Percentiles rank a stretch among this genome's conserved stretches.
Evolutionary conservation across 805 yeast genomes (phyloP).

Genomic region (Barnettozyma botsteinii): DNA sequence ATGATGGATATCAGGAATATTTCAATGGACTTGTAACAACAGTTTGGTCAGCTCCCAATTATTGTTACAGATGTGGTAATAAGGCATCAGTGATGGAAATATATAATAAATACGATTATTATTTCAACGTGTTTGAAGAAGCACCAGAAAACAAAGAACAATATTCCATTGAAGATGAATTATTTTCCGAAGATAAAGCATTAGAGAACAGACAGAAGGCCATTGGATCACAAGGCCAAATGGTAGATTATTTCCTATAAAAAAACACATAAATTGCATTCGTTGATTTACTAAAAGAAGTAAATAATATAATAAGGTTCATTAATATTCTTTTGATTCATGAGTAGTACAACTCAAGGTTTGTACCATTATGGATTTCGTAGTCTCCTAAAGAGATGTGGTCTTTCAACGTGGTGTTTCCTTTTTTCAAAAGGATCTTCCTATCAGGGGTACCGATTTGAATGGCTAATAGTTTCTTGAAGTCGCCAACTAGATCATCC

Average conservation of each 20-base stretch:
- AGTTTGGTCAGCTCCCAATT: constrained; percentile 98
- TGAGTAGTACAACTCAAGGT: constrained; percentile 75
- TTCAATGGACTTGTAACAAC: constrained; percentile 90
- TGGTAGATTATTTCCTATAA: constrained; percentile 48
- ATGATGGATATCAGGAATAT: constrained; percentile 90
- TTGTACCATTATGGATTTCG: constrained; percentile 86
- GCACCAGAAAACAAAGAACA: constrained; percentile 83
- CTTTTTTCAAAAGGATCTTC: constrained; percentile 68
- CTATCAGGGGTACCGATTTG: constrained; percentile 76
- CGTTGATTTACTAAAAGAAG: not conserved
- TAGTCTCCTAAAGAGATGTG: constrained; percentile 92
- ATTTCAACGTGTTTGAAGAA: constrained; percentile 92
- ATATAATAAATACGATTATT: constrained; percentile 56
- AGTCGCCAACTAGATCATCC: constrained; percentile 83
- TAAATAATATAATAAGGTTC: not conserved
- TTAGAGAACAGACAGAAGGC: constrained; percentile 5
- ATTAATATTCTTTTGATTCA: constrained; percentile 23
- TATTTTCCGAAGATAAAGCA: constrained; percentile 8
- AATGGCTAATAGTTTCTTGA: constrained; percentile 74
- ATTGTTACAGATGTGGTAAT: constrained; percentile 95
- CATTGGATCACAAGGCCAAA: constrained; percentile 28
- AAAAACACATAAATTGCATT: not conserved
- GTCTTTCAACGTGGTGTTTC: constrained; percentile 78
- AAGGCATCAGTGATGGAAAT: constrained; percentile 96
- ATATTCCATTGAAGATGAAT: constrained; percentile 24